Evolutionary conservation across 495 filamentous ascomycete genomes (phyloP).

Genomic region (Talaromyces adpressus): DNA sequence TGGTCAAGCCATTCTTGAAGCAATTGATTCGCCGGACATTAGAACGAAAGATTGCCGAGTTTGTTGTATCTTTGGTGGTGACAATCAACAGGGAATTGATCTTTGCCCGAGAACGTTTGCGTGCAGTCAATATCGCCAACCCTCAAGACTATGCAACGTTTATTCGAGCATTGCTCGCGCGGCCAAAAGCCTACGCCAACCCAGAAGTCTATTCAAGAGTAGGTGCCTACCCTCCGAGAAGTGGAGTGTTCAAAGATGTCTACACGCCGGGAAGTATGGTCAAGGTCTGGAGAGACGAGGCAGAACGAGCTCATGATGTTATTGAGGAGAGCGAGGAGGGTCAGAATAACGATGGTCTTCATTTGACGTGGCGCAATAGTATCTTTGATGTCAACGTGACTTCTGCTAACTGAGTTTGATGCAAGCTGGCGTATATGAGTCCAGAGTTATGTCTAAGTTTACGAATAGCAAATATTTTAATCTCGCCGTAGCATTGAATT

Average conservation of each 20-base stretch:
- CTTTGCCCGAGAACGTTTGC: conserved; percentile 76
- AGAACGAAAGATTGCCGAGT: conserved; percentile 68
- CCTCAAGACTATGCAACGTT: conserved; percentile 77
- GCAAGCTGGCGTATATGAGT: background rate
- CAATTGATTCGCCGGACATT: conserved; percentile 72
- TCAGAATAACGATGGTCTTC: conserved; percentile 19
- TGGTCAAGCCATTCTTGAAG: conserved; percentile 77
- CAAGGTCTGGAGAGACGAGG: conserved; percentile 81
- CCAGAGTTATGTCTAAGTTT: background rate
- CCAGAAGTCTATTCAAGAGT: conserved; percentile 66
- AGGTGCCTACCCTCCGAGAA: conserved; percentile 54
- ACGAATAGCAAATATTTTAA: background rate
- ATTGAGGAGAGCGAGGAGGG: conserved; percentile 43
- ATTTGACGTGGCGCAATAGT: conserved; percentile 65
- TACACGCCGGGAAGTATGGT: conserved; percentile 86
- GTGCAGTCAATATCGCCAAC: conserved; percentile 75
- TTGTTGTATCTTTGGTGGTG: conserved; percentile 61
- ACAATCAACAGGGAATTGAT: conserved; percentile 77
- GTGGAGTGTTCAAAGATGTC: conserved; percentile 70
- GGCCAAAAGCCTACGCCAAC: conserved; percentile 57
- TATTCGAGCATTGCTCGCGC: conserved; percentile 68
- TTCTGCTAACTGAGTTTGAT: background rate
- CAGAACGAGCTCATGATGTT: conserved; percentile 55
- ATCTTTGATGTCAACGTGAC: conserved; percentile 61
- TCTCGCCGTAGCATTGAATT: conserved; percentile 22